phyloP scores from a whole-genome alignment of 306 rosid species.

The Boehmeria nivea region DNA sequence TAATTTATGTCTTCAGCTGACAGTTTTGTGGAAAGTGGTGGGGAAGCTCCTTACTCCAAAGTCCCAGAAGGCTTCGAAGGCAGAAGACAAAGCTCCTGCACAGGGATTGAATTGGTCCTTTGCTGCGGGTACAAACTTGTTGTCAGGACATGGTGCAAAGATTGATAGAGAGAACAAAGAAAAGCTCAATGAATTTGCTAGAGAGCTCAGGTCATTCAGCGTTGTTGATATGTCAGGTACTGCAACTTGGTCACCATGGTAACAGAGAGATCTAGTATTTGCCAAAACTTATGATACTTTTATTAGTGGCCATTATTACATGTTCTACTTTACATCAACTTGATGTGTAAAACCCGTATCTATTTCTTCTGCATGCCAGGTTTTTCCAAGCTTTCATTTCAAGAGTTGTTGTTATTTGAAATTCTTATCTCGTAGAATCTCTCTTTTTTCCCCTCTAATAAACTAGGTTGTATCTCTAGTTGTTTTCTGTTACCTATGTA shows the following conservation, averaged over 20 bases:
- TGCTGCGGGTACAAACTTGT: constrained; percentile 69
- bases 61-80: constrained; percentile 37
- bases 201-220: constrained; percentile 73
- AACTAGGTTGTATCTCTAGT: neutral
- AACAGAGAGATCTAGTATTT: constrained; percentile 9
- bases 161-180: constrained; percentile 76
- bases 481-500: neutral
- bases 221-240: constrained; percentile 93
- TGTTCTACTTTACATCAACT: neutral
- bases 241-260: constrained; percentile 22
- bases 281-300: constrained; percentile 10
- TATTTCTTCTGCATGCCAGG: constrained; percentile 2
- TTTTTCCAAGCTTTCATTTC: neutral
- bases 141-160: constrained; percentile 65
- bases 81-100: constrained; percentile 43
- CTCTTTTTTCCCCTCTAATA: constrained; percentile 1
- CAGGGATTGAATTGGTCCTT: constrained; percentile 78
- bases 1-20: constrained; percentile 68
- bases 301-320: neutral
- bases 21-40: constrained; percentile 96
- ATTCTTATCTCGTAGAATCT: neutral
- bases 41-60: constrained; percentile 67
- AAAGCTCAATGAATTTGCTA: constrained; percentile 87
- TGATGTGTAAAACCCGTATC: neutral
- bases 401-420: constrained; percentile 2